These are phyloP conservation scores for Ambrosia artemisiifolia DNA, from an alignment of 129 eudicot genomes.

Conservation along the genomic window DNA sequence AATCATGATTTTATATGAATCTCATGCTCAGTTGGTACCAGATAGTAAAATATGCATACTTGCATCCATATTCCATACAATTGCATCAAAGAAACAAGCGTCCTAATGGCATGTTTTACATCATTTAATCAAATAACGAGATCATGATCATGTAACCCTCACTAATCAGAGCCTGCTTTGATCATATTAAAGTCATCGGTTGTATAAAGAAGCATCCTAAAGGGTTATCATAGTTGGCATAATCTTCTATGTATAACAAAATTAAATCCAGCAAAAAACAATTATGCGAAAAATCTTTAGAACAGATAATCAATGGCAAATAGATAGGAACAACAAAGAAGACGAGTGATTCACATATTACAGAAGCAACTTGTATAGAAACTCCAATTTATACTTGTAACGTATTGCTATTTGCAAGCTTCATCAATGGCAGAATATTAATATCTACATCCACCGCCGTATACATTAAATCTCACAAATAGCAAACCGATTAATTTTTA, in stretches of 20 bases:
- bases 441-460: too few species aligned
- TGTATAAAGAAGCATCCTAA: not conserved
- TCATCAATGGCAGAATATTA: not conserved
- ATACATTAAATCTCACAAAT: too few species aligned
- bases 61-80: too few species aligned
- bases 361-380: not conserved
- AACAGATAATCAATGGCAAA: not conserved
- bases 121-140: too few species aligned
- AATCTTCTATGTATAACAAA: not conserved
- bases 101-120: too few species aligned
- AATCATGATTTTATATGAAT: too few species aligned
- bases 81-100: too few species aligned
- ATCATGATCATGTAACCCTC: not conserved
- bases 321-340: not conserved
- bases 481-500: too few species aligned
- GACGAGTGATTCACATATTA: not conserved
- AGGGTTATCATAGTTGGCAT: not conserved
- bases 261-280: not conserved
- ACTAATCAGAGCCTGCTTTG: not conserved
- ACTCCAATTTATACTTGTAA: not conserved
- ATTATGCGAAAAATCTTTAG: not conserved
- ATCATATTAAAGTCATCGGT: not conserved
- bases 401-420: not conserved
- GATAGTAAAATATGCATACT: too few species aligned
- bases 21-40: too few species aligned